Conservation (phyloP, 257 asterid genomes). For the Leonotis leonurus region DNA sequence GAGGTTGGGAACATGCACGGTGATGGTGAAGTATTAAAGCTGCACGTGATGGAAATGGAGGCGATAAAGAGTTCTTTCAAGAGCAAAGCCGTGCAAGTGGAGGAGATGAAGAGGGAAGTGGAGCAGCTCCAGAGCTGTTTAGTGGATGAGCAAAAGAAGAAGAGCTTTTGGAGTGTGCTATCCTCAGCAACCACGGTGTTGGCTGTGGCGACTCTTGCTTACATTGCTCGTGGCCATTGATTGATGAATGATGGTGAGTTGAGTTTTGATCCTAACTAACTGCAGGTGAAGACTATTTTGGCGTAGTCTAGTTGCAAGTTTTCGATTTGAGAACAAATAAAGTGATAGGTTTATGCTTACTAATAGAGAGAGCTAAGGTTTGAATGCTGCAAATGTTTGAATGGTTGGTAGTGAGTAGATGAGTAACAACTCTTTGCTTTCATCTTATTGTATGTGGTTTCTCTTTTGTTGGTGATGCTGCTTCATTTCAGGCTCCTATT, state of each 20-base stretch:
- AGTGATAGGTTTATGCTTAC: background rate
- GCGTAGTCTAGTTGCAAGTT: background rate
- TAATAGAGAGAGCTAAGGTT: background rate
- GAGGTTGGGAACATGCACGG: background rate
- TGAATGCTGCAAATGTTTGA: constrained; percentile 6
- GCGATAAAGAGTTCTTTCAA: constrained; percentile 53
- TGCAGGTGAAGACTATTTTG: constrained; percentile 6
- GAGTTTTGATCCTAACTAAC: constrained; percentile 17
- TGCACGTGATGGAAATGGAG: constrained; percentile 35
- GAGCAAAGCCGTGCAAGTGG: constrained; percentile 38
- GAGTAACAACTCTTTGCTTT: constrained; percentile 23
- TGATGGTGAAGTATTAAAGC: constrained; percentile 29
- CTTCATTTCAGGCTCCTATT: background rate
- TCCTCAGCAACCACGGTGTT: constrained; percentile 69
- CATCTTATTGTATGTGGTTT: constrained; percentile 11
- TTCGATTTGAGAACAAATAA: constrained; percentile 14
- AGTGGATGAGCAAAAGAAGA: constrained; percentile 56
- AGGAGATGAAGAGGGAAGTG: constrained; percentile 49
- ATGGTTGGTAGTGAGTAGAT: constrained; percentile 14
- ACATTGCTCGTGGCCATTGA: constrained; percentile 54
- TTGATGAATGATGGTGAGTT: background rate
- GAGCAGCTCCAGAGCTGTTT: constrained; percentile 38
- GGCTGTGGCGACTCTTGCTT: constrained; percentile 61
- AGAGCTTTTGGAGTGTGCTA: constrained; percentile 56
- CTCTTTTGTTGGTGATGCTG: background rate